Evolutionary conservation across 495 filamentous ascomycete genomes (phyloP), one percentile per base, ranked within the genome.

Genomic region (Podospora didyma): DNA sequence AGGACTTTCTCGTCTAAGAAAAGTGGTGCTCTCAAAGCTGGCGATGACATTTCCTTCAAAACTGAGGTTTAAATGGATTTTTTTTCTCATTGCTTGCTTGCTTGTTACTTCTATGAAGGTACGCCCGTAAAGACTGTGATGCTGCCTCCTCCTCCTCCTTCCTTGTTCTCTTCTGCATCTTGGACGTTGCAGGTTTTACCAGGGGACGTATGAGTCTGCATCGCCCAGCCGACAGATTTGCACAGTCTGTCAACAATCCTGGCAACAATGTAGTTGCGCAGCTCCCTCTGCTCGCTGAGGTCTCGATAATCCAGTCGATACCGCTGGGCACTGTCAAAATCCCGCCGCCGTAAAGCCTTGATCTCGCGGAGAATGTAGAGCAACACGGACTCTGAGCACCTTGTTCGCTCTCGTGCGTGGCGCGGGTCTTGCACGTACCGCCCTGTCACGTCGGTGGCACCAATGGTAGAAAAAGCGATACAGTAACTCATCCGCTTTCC

Each of bases 401-500:
- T 79, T 58, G 73, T 87, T 54, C 94, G 86, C 31, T 88, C 81
- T 11, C 79, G 72, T n/a, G 87, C 86, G 62, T 91, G 81, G 58
- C 85, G 84, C 23, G 77, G 70, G 71, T 89, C 92, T 59, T 92
- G 91, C 26, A 96, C 90, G 63, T 99, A 99, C 58, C 94, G 88
- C 16, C 93, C 84, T 14, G 94, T 99, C 23, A 99, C 94, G 69
- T 99, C 94, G 54, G 88, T 92, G 34, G 90, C 92, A 37, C 94
- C 94, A 59, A 97, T 93, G 58, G 88, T 89, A 37, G 90, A 95
- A 70, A 99, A 99, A 41, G 94, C 94, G 57, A 99, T 85, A 75
- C 92, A 96, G 73, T 99, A 99, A 0, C 90, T 88, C 75, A 97
- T 86, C 74, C 94, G 93, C 70, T 92, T 90, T 51, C 86, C 82